phyloP scores from a whole-genome alignment of 305 asterid species.

The Fraxinus latifolia region DNA sequence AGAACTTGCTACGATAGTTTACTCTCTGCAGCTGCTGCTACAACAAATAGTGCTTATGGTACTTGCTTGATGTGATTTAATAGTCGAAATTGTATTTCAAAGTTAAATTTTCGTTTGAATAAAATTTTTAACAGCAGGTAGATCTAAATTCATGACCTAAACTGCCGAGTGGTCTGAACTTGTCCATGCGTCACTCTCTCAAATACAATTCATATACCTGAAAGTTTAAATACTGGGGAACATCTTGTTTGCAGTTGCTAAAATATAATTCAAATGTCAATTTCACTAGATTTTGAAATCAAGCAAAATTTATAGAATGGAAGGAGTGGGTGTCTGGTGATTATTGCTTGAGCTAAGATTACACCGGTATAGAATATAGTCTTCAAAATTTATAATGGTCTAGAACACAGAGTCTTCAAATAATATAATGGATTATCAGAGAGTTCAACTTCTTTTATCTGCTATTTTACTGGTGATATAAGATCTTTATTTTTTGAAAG shows the following conservation, averaged over 20 bases:
- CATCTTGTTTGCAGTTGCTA: not conserved
- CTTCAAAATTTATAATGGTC: not conserved
- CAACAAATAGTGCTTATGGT: conserved; percentile 94
- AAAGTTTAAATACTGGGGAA: not conserved
- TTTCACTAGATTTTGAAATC: not conserved
- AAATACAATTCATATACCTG: not conserved
- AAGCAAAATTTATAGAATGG: not conserved
- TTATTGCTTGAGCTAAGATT: not conserved
- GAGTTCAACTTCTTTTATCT: not conserved
- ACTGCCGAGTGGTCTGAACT: not conserved
- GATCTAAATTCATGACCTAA: not conserved
- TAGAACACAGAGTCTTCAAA: not conserved
- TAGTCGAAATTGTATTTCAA: conserved; percentile 11
- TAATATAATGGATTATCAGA: not conserved
- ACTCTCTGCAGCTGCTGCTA: conserved; percentile 97
- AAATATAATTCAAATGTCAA: not conserved
- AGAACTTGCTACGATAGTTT: conserved; percentile 82
- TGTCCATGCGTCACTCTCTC: not conserved
- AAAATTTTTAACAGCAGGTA: not conserved
- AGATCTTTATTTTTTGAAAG: not conserved
- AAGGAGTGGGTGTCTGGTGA: not conserved
- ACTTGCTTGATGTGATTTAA: conserved; percentile 28
- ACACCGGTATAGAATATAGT: not conserved
- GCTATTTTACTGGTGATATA: not conserved
- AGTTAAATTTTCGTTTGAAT: conserved; percentile 7